Base-by-base conservation (phyloP, 495 filamentous ascomycete genomes). In the Penicillium cinerascens region DNA sequence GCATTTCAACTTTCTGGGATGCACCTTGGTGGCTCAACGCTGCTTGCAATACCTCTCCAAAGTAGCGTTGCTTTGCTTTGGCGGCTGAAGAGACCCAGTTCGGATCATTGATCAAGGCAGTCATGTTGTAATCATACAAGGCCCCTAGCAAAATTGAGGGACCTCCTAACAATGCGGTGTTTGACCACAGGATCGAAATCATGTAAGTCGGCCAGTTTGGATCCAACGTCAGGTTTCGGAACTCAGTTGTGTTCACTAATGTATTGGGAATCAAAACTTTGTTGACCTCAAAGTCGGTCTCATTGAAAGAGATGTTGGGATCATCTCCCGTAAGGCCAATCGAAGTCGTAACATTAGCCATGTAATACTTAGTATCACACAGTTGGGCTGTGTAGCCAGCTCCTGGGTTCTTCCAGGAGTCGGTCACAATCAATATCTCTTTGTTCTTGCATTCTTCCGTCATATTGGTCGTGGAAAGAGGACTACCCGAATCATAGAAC, bases 31-130 rank as follows among this genome's bases (percentile, higher is more conserved):
- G 44, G 20, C 11, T 45, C 15, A 70, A 65, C 1, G 51, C 43
- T 25, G 68, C 44, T 29, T 66, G 63, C 7, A 72, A 35, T 1
- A 64, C 52, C 26, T 74, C 71, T 0, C 67, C 71, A 51, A 72
- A 59, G 38, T 65, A 71, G 6, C 71, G 59, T 35, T 70, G 68
- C 26, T 71, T 66, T 8, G 70, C 47, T 26, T 57, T 62, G 4
- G 43, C 58, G 4, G 64, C 65, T 33, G 58, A 58, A 8, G 20
- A 7, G 0, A 51, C 37, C 22, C 50, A 26, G 11, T 59, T 20
- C 13, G 53, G 44, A 51, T 65, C 62, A 0, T 20, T 48, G 20
- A 60, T 38, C 22, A 71, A 42, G 5, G 39, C 11, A 0, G 49
- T 55, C 13, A 64, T 55, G 25, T 64, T 59, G 26, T 61, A 61